phyloP scores from a whole-genome alignment of 257 asterid species.

The Cinchona pubescens region DNA sequence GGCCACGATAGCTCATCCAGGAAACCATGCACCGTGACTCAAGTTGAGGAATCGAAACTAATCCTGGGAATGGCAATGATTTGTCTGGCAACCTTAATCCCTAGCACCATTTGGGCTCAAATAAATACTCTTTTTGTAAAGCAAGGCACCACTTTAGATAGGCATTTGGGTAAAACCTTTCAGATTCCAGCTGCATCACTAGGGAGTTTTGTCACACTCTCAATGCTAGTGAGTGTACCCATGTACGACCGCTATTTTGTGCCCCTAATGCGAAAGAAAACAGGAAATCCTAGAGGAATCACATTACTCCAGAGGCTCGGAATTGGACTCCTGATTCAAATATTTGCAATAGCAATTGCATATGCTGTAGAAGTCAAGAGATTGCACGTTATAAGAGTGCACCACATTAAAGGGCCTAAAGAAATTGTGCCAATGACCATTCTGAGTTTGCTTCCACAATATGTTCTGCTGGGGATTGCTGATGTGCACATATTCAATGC shows the following conservation, averaged over 20 bases:
- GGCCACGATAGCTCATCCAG: slow-evolving; percentile 22
- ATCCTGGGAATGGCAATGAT: slow-evolving; percentile 74
- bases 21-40: slow-evolving; percentile 64
- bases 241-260: slow-evolving; percentile 72
- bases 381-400: slow-evolving; percentile 27
- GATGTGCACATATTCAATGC: slow-evolving; percentile 87
- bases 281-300: slow-evolving; percentile 75
- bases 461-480: slow-evolving; percentile 59
- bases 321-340: slow-evolving; percentile 59
- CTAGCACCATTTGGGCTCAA: slow-evolving; percentile 89
- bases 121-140: slow-evolving; percentile 82
- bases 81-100: slow-evolving; percentile 69
- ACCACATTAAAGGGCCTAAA: slow-evolving; percentile 27
- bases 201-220: slow-evolving; percentile 71
- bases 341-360: slow-evolving; percentile 55
- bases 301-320: slow-evolving; percentile 65
- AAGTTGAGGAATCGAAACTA: slow-evolving; percentile 73
- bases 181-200: slow-evolving; percentile 83
- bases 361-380: slow-evolving; percentile 48
- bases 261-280: slow-evolving; percentile 53
- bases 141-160: slow-evolving; percentile 76
- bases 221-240: slow-evolving; percentile 67
- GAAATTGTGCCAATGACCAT: slow-evolving; percentile 71
- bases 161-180: slow-evolving; percentile 49
- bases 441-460: slow-evolving; percentile 61